Evolutionary conservation across 2,329 filamentous ascomycete species (phyloP), one percentile per base, ranked within the genome.

Genomic region (Pyrenochaeta sp.): DNA sequence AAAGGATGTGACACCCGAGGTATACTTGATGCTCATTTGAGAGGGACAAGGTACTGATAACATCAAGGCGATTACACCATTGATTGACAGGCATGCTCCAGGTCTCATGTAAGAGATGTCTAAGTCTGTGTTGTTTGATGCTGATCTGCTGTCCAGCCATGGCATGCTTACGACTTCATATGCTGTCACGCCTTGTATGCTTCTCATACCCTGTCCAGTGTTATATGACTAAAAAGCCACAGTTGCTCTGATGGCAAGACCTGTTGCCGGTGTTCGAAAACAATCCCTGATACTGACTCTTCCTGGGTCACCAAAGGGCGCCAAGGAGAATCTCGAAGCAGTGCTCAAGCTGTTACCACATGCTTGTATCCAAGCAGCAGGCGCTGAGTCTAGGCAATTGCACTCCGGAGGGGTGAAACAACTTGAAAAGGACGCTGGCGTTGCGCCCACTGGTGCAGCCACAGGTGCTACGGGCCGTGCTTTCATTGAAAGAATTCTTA

Each of bases 221-320:
- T n/a, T 21, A 49, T 18, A 40, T n/a, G 45, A 35, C 66, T 72
- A 37, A 75, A 35, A 7, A 7, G 45, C 67, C 41, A 61, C 32
- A 96, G 92, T 99, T 78, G 95, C 95, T 39, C 89, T 97, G 80
- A 99, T 99, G 95, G 91, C 95, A 45, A 86, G 95, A 40, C 95
- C 95, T 4, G 90, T 96, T 11, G 95, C 95, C 18, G 95, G 95
- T 2, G 87, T 96, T 2, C 84, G 95, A 29, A 88, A 94, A 58
- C 87, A 87, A 55, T 89, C 91, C 0, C 77, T 99, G 46, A 90
- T 99, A 20, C 78, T 97, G 57, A 99, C 95, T 0, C 80, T 99
- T 3, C 95, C 95, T 0, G 95, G 95, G 1, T 98, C 94, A 0
- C 95, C 95, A 0, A 98, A 98, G 74, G 95, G 93, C 1, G 95